Base-by-base conservation (phyloP, 139 green algal species). In the Diplosphaera chodatii region DNA sequence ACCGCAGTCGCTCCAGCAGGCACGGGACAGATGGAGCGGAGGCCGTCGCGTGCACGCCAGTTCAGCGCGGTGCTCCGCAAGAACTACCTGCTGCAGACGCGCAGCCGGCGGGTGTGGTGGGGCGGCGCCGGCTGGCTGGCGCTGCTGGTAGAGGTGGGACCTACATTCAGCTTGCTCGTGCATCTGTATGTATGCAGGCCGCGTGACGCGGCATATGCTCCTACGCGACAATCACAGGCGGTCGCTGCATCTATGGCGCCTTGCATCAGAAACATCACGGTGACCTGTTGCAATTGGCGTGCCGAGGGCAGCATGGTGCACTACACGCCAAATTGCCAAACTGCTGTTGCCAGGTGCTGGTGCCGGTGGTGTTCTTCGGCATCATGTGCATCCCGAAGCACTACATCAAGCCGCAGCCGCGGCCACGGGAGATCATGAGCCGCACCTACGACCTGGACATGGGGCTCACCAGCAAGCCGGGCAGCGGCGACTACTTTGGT, bases 331-430 rank as follows among this genome's bases (percentile, higher is more conserved):
- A n/a, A n/a, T n/a, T n/a, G n/a, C n/a, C n/a, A n/a, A n/a, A n/a
- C n/a, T n/a, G n/a, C n/a, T n/a, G 4, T 3, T 25, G 48, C 18
- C 48, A 59, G 48, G 37, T 84, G 13, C 48, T 79, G 2, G 66
- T 78, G 31, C 77, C 78, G 4, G 78, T 70, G 2, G 66, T 70
- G 25, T 82, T 86, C 55, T 83, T 86, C 56, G 20, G 81, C 55
- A 59, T 84, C 28, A 91, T 91, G 85, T 90, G 82, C 64, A 76
- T 92, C 16, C 87, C 87, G 30, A 90, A 90, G 74, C 80, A 91
- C 70, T 92, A 88, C 79, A 74, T 92, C 27, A 74, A 84, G 56
- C 77, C 88, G 34, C 74, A 82, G 70, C 83, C 84, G 1, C 76
- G 68, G 21, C 67, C 41, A 25, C 48, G 48, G 16, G 48, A 59